These are phyloP conservation scores for Cymodocea nodosa DNA, from an alignment of 116 monocot genomes.

Conservation along the genomic window DNA sequence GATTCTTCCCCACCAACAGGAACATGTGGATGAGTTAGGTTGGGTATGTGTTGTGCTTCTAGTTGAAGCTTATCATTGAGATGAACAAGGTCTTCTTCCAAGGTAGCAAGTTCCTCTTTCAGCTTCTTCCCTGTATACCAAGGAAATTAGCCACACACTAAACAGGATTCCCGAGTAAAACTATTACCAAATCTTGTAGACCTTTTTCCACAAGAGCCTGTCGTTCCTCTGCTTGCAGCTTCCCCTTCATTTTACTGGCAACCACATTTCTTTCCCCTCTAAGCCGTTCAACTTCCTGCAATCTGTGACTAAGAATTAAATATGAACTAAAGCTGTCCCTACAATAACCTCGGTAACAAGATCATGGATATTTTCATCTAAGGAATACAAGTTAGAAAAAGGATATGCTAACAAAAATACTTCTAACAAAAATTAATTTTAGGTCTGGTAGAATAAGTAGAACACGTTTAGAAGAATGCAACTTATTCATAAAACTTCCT, in stretches of 20 bases:
- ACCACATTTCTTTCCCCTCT: conserved; percentile 85
- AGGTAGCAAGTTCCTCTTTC: conserved; percentile 60
- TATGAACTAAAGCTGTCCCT: background rate
- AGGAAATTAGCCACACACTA: conserved; percentile 4
- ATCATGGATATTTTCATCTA: too few relatives aligned
- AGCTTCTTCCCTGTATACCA: conserved; percentile 63
- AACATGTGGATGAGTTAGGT: conserved; percentile 84
- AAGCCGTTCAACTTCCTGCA: conserved; percentile 95
- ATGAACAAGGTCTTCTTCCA: conserved; percentile 69
- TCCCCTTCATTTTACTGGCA: conserved; percentile 95
- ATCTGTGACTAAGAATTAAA: conserved; percentile 73
- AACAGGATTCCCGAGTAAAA: background rate
- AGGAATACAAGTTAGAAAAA: too few relatives aligned
- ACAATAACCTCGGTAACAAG: too few relatives aligned
- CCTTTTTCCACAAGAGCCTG: conserved; percentile 94
- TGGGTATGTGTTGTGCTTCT: conserved; percentile 91
- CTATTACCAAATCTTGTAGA: background rate
- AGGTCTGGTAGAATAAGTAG: too few relatives aligned
- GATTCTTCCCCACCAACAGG: conserved; percentile 77
- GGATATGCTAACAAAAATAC: too few relatives aligned
- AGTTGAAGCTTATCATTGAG: conserved; percentile 74
- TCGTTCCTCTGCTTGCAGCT: conserved; percentile 59
- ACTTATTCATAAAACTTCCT: too few relatives aligned
- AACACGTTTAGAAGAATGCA: too few relatives aligned
- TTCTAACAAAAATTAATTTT: too few relatives aligned